Base-by-base conservation (phyloP, 306 rosid genomes). In the Citrullus colocynthis region DNA sequence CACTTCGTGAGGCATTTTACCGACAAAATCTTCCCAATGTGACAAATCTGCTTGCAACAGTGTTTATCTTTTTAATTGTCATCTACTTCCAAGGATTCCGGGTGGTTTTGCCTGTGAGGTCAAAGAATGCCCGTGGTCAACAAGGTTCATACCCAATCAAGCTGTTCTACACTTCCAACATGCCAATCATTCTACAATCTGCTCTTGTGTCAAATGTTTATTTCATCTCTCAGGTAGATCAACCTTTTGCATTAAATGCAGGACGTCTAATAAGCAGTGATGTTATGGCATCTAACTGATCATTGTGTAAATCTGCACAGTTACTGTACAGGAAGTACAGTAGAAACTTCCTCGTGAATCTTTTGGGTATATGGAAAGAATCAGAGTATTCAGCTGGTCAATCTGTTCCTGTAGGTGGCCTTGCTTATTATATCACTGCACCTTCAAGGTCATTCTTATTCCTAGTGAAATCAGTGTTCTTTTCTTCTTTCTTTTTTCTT, bases 31-130 rank as follows among this genome's bases (percentile, higher is more conserved):
- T 93, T 86, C 98, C 98, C 9, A 93, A 93, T 9, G 98, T 93
- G 81, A 93, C 97, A 48, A 91, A 91, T 85, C 91, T 93, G 62
- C 92, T 93, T 39, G 97, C 98, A 6, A 93, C 96, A 8, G 93
- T 93, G 77, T 85, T 93, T 83, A 84, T 93, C 82, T 88, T 93
- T 86, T 85, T 93, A 9, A 89, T 91, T 74, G 98, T 93, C 44
- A 88, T 93, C 59, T 93, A 93, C 87, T 91, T 90, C 90, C 98
- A 93, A 91, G 98, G 98, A 36, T 93, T 91, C 90, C 96, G 93
- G 20, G 98, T 93, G 75, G 96, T 93, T 81, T 89, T 93, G 88
- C 98, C 98, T 12, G 96, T 93, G 77, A 90, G 96, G 78, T 93
- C 98, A 79, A 93, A 91, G 93, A 93, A 90, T 87, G 96, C 97